Evolutionary conservation across 2,329 filamentous ascomycete species (phyloP).

Genomic region (Chrysoporthe cubensis): DNA sequence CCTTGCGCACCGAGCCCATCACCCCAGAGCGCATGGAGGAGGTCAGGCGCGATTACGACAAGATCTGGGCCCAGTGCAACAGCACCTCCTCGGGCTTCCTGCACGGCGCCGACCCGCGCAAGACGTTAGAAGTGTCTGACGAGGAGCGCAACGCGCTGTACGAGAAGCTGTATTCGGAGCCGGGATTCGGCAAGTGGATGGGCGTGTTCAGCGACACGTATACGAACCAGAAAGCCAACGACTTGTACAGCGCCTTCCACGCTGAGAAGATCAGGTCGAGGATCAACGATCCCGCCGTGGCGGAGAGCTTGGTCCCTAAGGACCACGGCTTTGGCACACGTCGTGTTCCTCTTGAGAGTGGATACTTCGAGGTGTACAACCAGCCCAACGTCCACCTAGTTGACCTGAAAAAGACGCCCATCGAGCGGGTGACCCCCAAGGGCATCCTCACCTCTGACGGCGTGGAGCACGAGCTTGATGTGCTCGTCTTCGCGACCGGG

Average conservation of each 20-base stretch:
- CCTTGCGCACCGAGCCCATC: slow-evolving; percentile 22
- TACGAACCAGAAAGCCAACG: slow-evolving; percentile 22
- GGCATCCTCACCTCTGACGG: slow-evolving; percentile 38
- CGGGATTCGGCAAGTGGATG: slow-evolving; percentile 26
- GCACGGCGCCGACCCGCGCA: slow-evolving; percentile 23
- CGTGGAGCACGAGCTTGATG: slow-evolving; percentile 36
- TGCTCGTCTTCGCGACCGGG: slow-evolving; percentile 41
- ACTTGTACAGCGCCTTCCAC: slow-evolving; percentile 29
- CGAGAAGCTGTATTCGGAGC: slow-evolving; percentile 24
- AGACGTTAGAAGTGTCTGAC: slow-evolving; percentile 15
- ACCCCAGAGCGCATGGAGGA: slow-evolving; percentile 19
- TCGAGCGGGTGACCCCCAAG: slow-evolving; percentile 34
- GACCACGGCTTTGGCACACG: slow-evolving; percentile 48
- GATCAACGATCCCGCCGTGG: slow-evolving; percentile 45
- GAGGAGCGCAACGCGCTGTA: slow-evolving; percentile 26
- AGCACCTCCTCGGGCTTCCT: slow-evolving; percentile 22
- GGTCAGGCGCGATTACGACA: slow-evolving; percentile 19
- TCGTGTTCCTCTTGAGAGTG: slow-evolving; percentile 46
- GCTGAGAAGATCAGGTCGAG: slow-evolving; percentile 45
- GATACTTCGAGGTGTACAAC: slow-evolving; percentile 47
- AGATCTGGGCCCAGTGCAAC: slow-evolving; percentile 11
- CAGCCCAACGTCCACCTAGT: slow-evolving; percentile 45
- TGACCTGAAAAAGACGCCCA: slow-evolving; percentile 25
- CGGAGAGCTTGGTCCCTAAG: slow-evolving; percentile 46
- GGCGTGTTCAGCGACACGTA: slow-evolving; percentile 24